Evolutionary conservation across 2,329 filamentous ascomycete species (phyloP).

Genomic region (Corynespora cassiicola): DNA sequence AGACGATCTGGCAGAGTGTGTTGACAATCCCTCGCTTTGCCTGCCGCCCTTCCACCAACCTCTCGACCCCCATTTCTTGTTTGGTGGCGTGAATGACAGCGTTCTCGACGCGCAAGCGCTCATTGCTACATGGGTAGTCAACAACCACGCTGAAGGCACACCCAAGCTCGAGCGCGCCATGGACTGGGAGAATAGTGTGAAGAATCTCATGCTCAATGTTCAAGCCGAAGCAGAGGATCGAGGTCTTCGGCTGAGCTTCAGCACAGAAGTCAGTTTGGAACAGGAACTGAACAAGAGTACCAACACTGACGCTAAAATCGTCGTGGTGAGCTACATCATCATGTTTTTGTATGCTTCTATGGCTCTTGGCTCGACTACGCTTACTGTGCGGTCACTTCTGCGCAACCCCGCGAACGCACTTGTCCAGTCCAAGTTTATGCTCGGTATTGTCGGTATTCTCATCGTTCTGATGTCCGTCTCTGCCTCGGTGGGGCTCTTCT

Average conservation of each 20-base stretch:
- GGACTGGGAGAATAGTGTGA: slow-evolving; percentile 87
- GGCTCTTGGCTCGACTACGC: slow-evolving; percentile 85
- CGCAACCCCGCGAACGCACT: slow-evolving; percentile 83
- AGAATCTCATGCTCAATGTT: slow-evolving; percentile 74
- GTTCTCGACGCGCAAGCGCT: slow-evolving; percentile 79
- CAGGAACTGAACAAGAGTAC: slow-evolving; percentile 97
- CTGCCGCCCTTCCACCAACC: slow-evolving; percentile 90
- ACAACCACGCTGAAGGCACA: slow-evolving; percentile 80
- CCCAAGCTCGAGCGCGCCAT: slow-evolving; percentile 74
- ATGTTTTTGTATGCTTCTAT: slow-evolving; percentile 99
- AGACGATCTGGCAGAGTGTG: slow-evolving; percentile 73
- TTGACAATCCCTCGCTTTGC: slow-evolving; percentile 78
- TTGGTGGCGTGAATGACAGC: slow-evolving; percentile 77
- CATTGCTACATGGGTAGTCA: slow-evolving; percentile 93
- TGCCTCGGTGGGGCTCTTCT: slow-evolving; percentile 93
- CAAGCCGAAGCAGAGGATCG: slow-evolving; percentile 79
- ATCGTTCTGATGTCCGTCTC: slow-evolving; percentile 98
- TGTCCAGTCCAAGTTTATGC: slow-evolving; percentile 94
- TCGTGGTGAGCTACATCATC: slow-evolving; percentile 94
- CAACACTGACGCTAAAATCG: slow-evolving; percentile 97
- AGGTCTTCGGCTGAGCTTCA: slow-evolving; percentile 90
- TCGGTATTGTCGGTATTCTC: slow-evolving; percentile 91
- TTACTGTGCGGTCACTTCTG: slow-evolving; percentile 78
- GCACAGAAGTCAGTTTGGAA: slow-evolving; percentile 91
- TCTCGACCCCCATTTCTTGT: slow-evolving; percentile 80